Percentiles rank a stretch among this genome's conserved stretches.
Conservation (phyloP, 2,329 filamentous ascomycete genomes). For the Akanthomyces dipterigenus region DNA sequence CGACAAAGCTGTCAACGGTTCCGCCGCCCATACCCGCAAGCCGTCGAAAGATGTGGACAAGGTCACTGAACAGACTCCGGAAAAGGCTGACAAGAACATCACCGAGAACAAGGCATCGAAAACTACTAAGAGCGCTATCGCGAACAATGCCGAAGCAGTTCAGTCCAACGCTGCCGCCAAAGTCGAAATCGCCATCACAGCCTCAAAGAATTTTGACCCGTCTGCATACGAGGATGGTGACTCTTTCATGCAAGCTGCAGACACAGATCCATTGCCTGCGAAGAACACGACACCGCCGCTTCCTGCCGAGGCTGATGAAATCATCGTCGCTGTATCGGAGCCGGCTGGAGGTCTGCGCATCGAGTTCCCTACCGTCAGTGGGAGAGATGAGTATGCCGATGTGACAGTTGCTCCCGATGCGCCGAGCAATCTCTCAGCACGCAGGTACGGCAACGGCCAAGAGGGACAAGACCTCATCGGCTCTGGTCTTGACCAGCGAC, state of each 20-base stretch:
- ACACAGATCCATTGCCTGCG: not conserved
- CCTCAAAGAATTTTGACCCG: slow-evolving; percentile 33
- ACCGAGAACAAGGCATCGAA: not conserved
- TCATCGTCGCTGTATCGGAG: slow-evolving; percentile 9
- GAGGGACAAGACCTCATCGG: slow-evolving; percentile 51
- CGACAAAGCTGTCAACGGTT: slow-evolving; percentile 10
- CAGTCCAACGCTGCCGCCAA: slow-evolving; percentile 30
- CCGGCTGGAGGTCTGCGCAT: slow-evolving; percentile 32
- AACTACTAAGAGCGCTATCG: not conserved
- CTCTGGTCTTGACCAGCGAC: slow-evolving; percentile 67
- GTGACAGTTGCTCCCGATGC: slow-evolving; percentile 41
- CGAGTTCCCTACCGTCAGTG: slow-evolving; percentile 30
- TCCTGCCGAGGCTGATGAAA: not conserved
- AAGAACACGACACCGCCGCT: not conserved
- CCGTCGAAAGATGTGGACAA: slow-evolving; percentile 6
- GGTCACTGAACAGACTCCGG: not conserved
- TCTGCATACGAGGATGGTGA: slow-evolving; percentile 29
- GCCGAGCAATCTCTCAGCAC: slow-evolving; percentile 40
- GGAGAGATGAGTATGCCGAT: slow-evolving; percentile 42
- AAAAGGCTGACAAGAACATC: not conserved
- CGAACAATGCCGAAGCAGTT: slow-evolving; percentile 24
- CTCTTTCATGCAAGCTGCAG: slow-evolving; percentile 16
- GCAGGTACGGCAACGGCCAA: slow-evolving; percentile 48
- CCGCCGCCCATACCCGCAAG: slow-evolving; percentile 11
- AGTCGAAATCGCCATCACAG: slow-evolving; percentile 43